Evolutionary conservation across 805 yeast genomes (phyloP).

Genomic region (Ogataea methylovora): DNA sequence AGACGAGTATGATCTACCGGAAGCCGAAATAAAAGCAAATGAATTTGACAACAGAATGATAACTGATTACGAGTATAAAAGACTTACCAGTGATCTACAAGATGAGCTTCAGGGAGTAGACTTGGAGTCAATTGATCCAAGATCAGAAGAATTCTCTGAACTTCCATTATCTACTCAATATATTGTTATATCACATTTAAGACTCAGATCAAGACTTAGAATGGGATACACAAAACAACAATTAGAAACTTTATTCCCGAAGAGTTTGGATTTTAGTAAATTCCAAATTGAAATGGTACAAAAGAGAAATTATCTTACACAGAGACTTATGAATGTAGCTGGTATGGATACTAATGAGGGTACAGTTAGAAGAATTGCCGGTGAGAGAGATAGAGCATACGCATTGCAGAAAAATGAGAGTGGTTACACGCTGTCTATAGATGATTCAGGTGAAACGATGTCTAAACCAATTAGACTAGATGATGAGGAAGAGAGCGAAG

Average conservation of each 20-base stretch:
- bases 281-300: slow-evolving; percentile 92
- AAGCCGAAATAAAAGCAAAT: slow-evolving; percentile 45
- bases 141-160: slow-evolving; percentile 64
- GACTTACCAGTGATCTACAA: slow-evolving; percentile 47
- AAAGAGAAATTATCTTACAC: slow-evolving; percentile 85
- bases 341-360: slow-evolving; percentile 59
- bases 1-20: slow-evolving; percentile 87
- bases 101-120: slow-evolving; percentile 62
- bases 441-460: slow-evolving; percentile 31
- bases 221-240: slow-evolving; percentile 96
- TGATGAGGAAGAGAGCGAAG: slow-evolving; percentile 16
- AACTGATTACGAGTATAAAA: slow-evolving; percentile 64
- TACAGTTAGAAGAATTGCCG: slow-evolving; percentile 59
- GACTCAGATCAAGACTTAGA: slow-evolving; percentile 81
- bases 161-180: slow-evolving; percentile 86
- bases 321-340: slow-evolving; percentile 70
- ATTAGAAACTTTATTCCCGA: slow-evolving; percentile 70
- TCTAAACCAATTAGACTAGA: slow-evolving; percentile 37
- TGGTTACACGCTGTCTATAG: slow-evolving; percentile 77
- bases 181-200: slow-evolving; percentile 73
- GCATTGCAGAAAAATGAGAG: slow-evolving; percentile 66
- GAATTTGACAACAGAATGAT: slow-evolving; percentile 65
- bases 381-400: slow-evolving; percentile 74
- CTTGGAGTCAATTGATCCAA: slow-evolving; percentile 72
- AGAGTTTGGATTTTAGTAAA: slow-evolving; percentile 81